Percentiles rank a stretch among this genome's conserved stretches.
These are phyloP conservation scores for Tricharina praecox DNA, from an alignment of 495 filamentous ascomycete species.

Conservation along the genomic window DNA sequence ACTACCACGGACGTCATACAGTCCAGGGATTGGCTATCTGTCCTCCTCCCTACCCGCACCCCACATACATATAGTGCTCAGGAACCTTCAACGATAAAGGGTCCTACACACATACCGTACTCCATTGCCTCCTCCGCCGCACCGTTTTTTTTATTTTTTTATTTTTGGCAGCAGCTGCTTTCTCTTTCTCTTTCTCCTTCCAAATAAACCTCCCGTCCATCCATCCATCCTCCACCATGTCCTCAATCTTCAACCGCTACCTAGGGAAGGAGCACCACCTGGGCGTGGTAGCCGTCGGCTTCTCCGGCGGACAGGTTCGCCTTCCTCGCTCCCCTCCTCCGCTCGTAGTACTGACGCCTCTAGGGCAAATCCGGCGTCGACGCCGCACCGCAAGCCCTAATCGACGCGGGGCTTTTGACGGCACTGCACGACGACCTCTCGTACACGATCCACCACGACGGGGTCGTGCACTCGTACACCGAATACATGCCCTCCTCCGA, in stretches of 20 bases:
- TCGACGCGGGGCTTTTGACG: conserved; percentile 69
- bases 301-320: conserved; percentile 86
- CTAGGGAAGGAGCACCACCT: conserved; percentile 60
- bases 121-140: background rate
- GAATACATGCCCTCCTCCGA: conserved; percentile 56
- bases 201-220: background rate
- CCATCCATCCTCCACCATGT: background rate
- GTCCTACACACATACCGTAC: background rate
- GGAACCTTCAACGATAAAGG: background rate
- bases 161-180: background rate
- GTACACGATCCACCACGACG: conserved; percentile 73
- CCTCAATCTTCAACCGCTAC: conserved; percentile 65
- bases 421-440: conserved; percentile 71
- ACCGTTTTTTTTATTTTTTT: background rate
- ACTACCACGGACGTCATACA: too few species aligned
- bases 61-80: background rate
- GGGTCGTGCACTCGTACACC: conserved; percentile 66
- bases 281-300: conserved; percentile 86
- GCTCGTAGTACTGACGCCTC: conserved; percentile 6
- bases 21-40: too few species aligned
- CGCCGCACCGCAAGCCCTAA: conserved; percentile 77
- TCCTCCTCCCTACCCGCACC: background rate
- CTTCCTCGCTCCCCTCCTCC: background rate
- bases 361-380: conserved; percentile 88
- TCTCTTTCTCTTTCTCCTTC: background rate